Evolutionary conservation across 495 filamentous ascomycete genomes (phyloP).

Genomic region (Penicillium robsamsonii): DNA sequence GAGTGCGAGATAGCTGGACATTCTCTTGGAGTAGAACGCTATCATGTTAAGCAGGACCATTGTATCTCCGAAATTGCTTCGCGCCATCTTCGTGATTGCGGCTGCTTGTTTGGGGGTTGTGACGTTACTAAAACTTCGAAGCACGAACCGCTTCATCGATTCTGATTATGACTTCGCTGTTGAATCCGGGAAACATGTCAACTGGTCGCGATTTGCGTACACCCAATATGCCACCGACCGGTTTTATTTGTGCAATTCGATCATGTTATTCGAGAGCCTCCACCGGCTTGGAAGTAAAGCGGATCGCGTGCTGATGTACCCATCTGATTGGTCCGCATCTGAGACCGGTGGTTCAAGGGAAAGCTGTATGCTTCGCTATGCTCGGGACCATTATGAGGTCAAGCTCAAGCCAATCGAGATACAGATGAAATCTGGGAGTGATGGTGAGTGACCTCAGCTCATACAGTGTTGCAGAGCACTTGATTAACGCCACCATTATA

Average conservation of each 20-base stretch:
- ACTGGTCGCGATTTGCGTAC: conserved; percentile 60
- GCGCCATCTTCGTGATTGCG: not conserved
- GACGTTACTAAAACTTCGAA: not conserved
- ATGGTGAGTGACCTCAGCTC: conserved; percentile 27
- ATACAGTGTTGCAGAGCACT: not conserved
- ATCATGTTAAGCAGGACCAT: not conserved
- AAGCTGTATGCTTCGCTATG: conserved; percentile 51
- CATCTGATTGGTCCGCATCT: conserved; percentile 35
- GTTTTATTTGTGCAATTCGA: conserved; percentile 62
- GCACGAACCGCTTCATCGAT: not conserved
- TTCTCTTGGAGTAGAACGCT: not conserved
- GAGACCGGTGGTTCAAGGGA: conserved; percentile 33
- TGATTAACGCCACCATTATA: not conserved
- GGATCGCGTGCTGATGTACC: conserved; percentile 60
- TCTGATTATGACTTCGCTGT: not conserved
- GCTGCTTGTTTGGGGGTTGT: not conserved
- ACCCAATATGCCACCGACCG: conserved; percentile 60
- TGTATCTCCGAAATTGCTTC: not conserved
- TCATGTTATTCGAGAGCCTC: conserved; percentile 64
- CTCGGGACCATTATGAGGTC: conserved; percentile 55
- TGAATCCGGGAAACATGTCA: conserved; percentile 3
- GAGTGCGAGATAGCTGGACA: not conserved
- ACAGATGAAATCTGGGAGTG: conserved; percentile 29
- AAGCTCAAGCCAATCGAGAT: conserved; percentile 53
- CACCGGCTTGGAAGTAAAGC: conserved; percentile 53